Conservation (phyloP, 1,284 basidiomycete species). For the Ceratobasidium sp. region DNA sequence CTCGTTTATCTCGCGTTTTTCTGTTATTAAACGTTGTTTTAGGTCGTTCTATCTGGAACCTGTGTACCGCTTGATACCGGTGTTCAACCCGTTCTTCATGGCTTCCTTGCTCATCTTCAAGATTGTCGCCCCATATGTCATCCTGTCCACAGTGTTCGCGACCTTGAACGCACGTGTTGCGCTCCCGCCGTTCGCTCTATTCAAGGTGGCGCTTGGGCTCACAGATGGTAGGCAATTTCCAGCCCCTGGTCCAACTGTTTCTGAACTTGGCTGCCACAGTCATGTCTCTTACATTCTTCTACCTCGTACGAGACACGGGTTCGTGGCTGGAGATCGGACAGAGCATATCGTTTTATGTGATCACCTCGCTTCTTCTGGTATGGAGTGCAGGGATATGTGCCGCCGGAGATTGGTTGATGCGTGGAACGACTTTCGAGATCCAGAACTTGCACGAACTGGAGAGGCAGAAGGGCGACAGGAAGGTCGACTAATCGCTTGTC, state of each 20-base stretch:
- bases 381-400: slow-evolving; percentile 82
- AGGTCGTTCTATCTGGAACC: slow-evolving; percentile 91
- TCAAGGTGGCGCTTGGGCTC: slow-evolving; percentile 76
- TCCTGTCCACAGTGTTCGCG: slow-evolving; percentile 75
- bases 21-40: background rate
- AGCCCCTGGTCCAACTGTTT: background rate
- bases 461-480: background rate
- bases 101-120: slow-evolving; percentile 80
- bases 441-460: too few relatives aligned
- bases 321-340: slow-evolving; percentile 93
- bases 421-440: background rate
- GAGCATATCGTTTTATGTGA: slow-evolving; percentile 88
- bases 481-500: background rate
- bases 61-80: slow-evolving; percentile 87
- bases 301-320: slow-evolving; percentile 83
- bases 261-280: slow-evolving; percentile 56
- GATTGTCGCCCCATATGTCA: slow-evolving; percentile 81
- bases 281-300: slow-evolving; percentile 87
- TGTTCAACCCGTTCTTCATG: slow-evolving; percentile 91
- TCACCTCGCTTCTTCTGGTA: slow-evolving; percentile 79
- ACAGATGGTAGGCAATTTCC: slow-evolving; percentile 68
- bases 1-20: slow-evolving; percentile 13
- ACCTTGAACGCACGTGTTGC: slow-evolving; percentile 71
- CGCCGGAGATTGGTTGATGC: slow-evolving; percentile 73
- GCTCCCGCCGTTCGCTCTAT: slow-evolving; percentile 79